A percentile compares a stretch with the other conserved stretches of the same genome.
Evolutionary conservation across 129 eudicot genomes (phyloP).

Genomic region (Logfia minima): DNA sequence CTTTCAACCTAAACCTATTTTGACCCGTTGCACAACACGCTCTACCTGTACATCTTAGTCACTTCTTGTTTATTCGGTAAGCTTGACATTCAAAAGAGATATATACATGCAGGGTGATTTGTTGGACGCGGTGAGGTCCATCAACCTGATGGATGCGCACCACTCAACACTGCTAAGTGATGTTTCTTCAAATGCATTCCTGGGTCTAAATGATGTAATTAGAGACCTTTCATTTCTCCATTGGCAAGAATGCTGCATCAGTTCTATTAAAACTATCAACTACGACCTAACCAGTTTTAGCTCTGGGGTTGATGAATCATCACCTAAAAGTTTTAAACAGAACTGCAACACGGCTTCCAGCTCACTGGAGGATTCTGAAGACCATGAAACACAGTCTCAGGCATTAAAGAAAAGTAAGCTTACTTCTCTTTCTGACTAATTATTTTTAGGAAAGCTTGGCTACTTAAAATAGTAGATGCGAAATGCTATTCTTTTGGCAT

Average conservation of each 20-base stretch:
- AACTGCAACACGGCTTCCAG: conserved; percentile 6
- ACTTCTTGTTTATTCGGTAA: background rate
- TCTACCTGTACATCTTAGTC: background rate
- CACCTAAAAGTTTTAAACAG: conserved; percentile 8
- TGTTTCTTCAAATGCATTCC: conserved; percentile 38
- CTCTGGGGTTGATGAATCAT: conserved; percentile 17
- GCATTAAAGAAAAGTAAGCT: conserved; percentile 6
- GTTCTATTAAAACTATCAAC: conserved; percentile 34
- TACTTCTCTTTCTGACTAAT: conserved; percentile 8
- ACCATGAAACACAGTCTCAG: background rate
- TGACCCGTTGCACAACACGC: background rate
- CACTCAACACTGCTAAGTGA: conserved; percentile 38
- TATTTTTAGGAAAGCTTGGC: background rate
- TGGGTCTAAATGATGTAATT: conserved; percentile 36
- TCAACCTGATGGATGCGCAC: conserved; percentile 39
- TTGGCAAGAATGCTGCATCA: conserved; percentile 45
- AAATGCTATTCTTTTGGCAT: background rate
- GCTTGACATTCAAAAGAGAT: background rate
- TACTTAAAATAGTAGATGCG: background rate
- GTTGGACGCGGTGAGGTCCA: conserved; percentile 34
- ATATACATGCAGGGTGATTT: conserved; percentile 32
- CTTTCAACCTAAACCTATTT: background rate
- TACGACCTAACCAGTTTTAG: conserved; percentile 20
- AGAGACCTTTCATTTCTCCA: conserved; percentile 32
- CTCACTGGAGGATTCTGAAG: conserved; percentile 3